Evolutionary conservation across 805 yeast species (phyloP), one percentile per base, ranked within the genome.

Genomic region (Zygotorulaspora chibaensis): DNA sequence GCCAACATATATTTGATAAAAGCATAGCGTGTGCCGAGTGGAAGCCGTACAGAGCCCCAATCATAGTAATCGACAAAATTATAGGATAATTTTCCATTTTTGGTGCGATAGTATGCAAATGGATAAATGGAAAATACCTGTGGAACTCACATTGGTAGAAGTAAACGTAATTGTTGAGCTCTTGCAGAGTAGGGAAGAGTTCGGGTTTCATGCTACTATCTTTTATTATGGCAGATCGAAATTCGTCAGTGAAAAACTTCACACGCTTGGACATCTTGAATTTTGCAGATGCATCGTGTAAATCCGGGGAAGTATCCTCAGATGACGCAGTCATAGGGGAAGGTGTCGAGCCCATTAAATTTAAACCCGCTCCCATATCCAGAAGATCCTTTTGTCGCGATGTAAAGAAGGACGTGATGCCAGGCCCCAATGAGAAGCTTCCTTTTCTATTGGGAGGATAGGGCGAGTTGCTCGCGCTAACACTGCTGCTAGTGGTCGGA

Each of bases 21-120:
- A 84, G 70, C 55, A 83, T 73, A 0, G 96, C 86, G 59, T 86
- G 86, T 30, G 82, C 68, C 27, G 88, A 84, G 57, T 85, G 89
- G 66, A 84, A 87, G 0, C 87, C 80, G 58, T 86, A 87, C 17
- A 90, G 72, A 0, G 96, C 96, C 35, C 98, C 98, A 47, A 90
- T 79, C 12, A 96, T 83, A 1, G 93, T 84, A 77, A 89, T 84
- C 2, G 95, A 80, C 44, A 89, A 69, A 5, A 87, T 62, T 38
- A 90, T 71, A 2, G 96, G 90, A 42, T 76, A 71, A 69, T 59
- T 80, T 63, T 61, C 81, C 63, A 65, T 74, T 60, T 61, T 74
- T 67, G 71, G 74, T 39, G 69, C 66, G 50, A 78, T 72, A 40
- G 76, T 76, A 16, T 87, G 86, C 38, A 84, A 68, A 65, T 89